Conservation (phyloP, 176 grass and related monocot species). For the Raddia distichophylla region DNA sequence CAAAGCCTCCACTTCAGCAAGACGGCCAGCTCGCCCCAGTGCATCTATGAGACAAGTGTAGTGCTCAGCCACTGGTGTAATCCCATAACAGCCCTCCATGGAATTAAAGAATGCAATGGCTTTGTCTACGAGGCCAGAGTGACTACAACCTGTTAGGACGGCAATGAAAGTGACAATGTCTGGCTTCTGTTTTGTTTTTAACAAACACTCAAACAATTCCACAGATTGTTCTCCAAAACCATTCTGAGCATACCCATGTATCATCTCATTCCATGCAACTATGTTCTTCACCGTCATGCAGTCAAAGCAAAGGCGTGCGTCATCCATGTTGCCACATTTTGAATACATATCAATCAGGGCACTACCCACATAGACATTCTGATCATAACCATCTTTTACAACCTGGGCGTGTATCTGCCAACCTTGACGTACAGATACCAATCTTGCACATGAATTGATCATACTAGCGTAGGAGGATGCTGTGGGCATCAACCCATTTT, state of each 20-base stretch:
- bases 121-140: constrained; percentile 64
- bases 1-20: constrained; percentile 65
- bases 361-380: constrained; percentile 74
- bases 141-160: constrained; percentile 81
- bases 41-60: constrained; percentile 91
- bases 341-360: constrained; percentile 89
- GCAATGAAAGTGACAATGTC: constrained; percentile 79
- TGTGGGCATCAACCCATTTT: constrained; percentile 64
- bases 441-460: constrained; percentile 68
- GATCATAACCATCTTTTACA: constrained; percentile 74
- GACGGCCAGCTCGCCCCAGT: constrained; percentile 68
- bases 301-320: constrained; percentile 65
- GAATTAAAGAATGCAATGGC: constrained; percentile 62
- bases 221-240: constrained; percentile 65
- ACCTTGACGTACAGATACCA: constrained; percentile 77
- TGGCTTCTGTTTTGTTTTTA: constrained; percentile 69
- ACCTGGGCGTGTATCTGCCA: constrained; percentile 74
- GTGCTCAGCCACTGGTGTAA: constrained; percentile 71
- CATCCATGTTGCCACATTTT: constrained; percentile 77
- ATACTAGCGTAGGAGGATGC: constrained; percentile 82
- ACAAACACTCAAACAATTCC: constrained; percentile 76
- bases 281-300: constrained; percentile 70
- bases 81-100: constrained; percentile 58
- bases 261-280: constrained; percentile 99
- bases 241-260: constrained; percentile 91